Conservation (phyloP, 2,329 filamentous ascomycete species). For the Colletotrichum tofieldiae region DNA sequence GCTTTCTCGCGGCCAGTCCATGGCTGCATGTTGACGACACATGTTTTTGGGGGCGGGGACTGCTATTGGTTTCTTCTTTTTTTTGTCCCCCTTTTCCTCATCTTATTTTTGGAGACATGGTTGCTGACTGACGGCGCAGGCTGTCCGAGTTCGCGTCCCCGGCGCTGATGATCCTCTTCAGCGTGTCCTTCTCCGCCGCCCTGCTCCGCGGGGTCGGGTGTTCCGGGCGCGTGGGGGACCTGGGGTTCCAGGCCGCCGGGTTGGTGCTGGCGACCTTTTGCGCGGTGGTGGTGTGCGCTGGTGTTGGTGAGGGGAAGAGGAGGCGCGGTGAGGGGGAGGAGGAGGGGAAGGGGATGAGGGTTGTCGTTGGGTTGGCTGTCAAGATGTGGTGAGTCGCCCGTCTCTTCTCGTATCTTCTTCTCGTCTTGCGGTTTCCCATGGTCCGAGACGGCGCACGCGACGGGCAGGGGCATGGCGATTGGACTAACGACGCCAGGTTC, state of each 20-base stretch:
- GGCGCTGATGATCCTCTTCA: constrained; percentile 79
- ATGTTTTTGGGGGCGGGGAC: neutral
- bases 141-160: constrained; percentile 34
- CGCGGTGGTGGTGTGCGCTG: constrained; percentile 17
- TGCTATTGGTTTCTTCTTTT: neutral
- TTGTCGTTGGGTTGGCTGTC: constrained; percentile 13
- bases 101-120: neutral
- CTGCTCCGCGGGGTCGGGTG: constrained; percentile 23
- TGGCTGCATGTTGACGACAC: constrained; percentile 1
- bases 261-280: constrained; percentile 30
- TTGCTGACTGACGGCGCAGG: constrained; percentile 19
- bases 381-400: constrained; percentile 36
- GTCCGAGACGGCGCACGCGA: too few relatives aligned
- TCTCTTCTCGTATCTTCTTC: neutral
- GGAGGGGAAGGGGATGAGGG: neutral
- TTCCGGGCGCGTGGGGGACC: constrained; percentile 11
- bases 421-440: too few relatives aligned
- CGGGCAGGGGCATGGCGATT: neutral
- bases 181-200: constrained; percentile 79
- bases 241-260: constrained; percentile 30
- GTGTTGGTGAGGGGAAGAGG: neutral
- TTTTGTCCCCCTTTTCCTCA: neutral
- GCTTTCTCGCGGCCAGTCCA: too few relatives aligned
- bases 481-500: constrained; percentile 19
- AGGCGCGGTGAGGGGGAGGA: neutral